A percentile compares a stretch with the other conserved stretches of the same genome.
Evolutionary conservation across 1,139 yeast genomes (phyloP).

Genomic region (Suhomyces bribrorum): DNA sequence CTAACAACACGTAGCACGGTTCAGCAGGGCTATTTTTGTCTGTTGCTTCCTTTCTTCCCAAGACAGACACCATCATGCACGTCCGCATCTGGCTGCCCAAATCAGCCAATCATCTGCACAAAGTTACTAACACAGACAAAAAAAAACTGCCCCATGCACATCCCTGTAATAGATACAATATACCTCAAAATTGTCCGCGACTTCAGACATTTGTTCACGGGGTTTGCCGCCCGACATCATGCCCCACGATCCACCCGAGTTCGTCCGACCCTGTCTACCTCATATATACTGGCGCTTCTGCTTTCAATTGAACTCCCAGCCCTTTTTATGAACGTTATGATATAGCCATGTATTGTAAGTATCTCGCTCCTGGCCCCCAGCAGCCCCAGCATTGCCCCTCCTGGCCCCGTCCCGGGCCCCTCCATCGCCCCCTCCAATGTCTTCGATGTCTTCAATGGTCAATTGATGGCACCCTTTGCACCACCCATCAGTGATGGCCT

Average conservation of each 20-base stretch:
- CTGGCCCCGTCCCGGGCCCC: background rate
- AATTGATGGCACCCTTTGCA: too few species aligned
- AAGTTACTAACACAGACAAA: constrained; percentile 4
- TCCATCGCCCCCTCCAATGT: background rate
- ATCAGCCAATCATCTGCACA: constrained; percentile 2
- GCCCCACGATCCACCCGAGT: constrained; percentile 14
- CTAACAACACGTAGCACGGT: too few species aligned
- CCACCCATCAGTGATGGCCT: too few species aligned
- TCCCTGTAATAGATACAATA: constrained; percentile 2
- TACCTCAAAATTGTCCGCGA: constrained; percentile 4
- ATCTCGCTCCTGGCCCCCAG: background rate
- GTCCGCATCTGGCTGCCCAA: background rate
- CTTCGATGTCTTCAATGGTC: too few species aligned
- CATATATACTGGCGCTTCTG: constrained; percentile 5
- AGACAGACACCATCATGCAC: background rate
- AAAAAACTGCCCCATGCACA: background rate
- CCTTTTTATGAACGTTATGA: constrained; percentile 10
- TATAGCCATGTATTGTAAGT: constrained; percentile 15
- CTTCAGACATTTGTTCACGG: constrained; percentile 6
- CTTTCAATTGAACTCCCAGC: too few species aligned
- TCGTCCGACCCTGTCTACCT: constrained; percentile 8
- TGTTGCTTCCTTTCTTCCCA: background rate
- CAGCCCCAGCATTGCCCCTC: too few species aligned
- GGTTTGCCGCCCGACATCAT: constrained; percentile 5
- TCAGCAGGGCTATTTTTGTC: too few species aligned